These are phyloP conservation scores for Aspergillus glaucus DNA, from an alignment of 2,329 filamentous ascomycete species.

Conservation along the genomic window DNA sequence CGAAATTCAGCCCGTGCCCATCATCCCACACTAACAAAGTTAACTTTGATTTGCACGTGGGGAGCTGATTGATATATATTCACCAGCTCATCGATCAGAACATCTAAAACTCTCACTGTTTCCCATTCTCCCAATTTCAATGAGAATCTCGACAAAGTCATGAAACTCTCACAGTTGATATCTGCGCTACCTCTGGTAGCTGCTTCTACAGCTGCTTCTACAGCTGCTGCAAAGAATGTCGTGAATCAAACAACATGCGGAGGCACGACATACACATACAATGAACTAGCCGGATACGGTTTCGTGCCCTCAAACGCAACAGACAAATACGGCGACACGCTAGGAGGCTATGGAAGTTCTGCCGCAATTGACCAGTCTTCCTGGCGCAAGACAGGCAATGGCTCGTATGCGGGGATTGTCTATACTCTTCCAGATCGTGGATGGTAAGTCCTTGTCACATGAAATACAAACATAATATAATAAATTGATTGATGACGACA, in stretches of 20 bases:
- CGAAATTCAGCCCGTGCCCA: too few species aligned
- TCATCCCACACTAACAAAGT: background rate
- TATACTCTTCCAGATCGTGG: constrained; percentile 63
- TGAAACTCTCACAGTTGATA: constrained; percentile 15
- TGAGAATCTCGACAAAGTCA: constrained; percentile 2
- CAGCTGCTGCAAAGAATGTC: constrained; percentile 9
- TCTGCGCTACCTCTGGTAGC: constrained; percentile 13
- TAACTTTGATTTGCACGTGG: background rate
- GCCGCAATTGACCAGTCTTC: constrained; percentile 55
- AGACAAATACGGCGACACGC: constrained; percentile 64
- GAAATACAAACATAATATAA: background rate
- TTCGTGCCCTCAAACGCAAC: constrained; percentile 50
- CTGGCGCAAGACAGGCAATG: constrained; percentile 51
- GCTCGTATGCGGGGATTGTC: constrained; percentile 55
- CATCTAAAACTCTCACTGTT: background rate
- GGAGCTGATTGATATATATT: background rate
- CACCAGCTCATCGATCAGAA: too few species aligned
- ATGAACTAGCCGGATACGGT: constrained; percentile 62
- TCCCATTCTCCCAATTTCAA: background rate
- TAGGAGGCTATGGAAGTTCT: constrained; percentile 61
- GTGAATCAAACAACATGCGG: constrained; percentile 52
- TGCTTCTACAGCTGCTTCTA: constrained; percentile 11
- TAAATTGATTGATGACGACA: constrained; percentile 10
- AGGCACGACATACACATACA: constrained; percentile 58
- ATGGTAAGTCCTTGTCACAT: constrained; percentile 41